Evolutionary conservation across 2,329 filamentous ascomycete species (phyloP).

Genomic region (Aspergillus unguis): DNA sequence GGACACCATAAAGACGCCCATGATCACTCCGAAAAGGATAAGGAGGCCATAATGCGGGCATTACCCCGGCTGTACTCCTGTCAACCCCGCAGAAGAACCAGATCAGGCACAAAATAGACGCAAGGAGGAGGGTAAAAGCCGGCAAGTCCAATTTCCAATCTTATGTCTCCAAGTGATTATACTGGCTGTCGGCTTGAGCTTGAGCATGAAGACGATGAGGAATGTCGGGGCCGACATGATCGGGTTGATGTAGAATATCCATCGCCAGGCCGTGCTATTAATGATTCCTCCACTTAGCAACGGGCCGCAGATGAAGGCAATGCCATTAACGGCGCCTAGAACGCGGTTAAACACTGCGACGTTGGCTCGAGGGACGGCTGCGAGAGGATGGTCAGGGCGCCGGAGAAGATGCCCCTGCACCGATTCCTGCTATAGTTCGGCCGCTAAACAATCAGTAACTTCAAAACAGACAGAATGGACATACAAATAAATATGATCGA

Average conservation of each 20-base stretch:
- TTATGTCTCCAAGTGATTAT: background rate
- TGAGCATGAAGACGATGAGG: background rate
- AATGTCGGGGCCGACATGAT: conserved; percentile 4
- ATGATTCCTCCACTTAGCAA: conserved; percentile 8
- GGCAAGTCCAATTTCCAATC: background rate
- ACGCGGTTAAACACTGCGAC: background rate
- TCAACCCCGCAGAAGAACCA: conserved; percentile 14
- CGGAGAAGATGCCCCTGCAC: conserved; percentile 1
- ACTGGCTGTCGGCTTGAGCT: background rate
- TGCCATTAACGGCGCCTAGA: background rate
- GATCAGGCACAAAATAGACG: conserved; percentile 10
- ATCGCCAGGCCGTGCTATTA: conserved; percentile 9
- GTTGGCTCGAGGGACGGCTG: background rate
- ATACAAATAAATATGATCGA: conserved; percentile 17
- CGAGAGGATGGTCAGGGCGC: background rate
- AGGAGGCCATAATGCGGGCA: conserved; percentile 7
- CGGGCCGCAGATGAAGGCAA: background rate
- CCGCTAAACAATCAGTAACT: background rate
- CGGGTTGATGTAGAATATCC: conserved; percentile 17
- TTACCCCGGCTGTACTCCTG: conserved; percentile 8
- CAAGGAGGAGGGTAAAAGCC: background rate
- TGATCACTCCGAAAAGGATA: conserved; percentile 3
- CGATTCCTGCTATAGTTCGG: conserved; percentile 3
- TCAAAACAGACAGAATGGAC: background rate
- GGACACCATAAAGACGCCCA: conserved; percentile 1